phyloP scores from a whole-genome alignment of 129 eudicot genomes.

The Kitagawia praeruptora region DNA sequence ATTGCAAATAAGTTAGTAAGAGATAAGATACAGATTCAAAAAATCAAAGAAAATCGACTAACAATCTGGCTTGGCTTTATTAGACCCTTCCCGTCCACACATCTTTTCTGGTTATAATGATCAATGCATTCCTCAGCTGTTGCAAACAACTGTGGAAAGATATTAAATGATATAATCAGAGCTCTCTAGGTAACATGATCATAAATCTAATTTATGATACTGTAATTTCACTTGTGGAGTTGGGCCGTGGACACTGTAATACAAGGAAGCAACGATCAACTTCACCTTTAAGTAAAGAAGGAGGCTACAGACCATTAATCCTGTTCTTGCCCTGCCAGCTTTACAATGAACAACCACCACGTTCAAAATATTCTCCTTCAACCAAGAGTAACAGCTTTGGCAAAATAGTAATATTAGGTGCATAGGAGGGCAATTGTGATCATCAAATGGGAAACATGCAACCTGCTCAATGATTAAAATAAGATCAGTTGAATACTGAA shows the following conservation, averaged over 20 bases:
- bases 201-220: not conserved
- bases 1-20: constrained; percentile 5
- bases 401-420: constrained; percentile 74
- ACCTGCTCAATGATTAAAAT: constrained; percentile 41
- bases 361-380: constrained; percentile 74
- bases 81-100: constrained; percentile 86
- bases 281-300: constrained; percentile 80
- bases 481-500: constrained; percentile 11
- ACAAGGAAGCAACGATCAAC: constrained; percentile 3
- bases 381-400: constrained; percentile 89
- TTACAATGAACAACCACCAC: constrained; percentile 95
- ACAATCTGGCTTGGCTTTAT: constrained; percentile 97
- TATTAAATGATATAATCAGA: constrained; percentile 2
- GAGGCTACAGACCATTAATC: constrained; percentile 88
- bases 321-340: constrained; percentile 98
- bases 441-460: constrained; percentile 91
- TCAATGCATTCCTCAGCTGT: constrained; percentile 86
- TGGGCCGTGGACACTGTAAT: not conserved
- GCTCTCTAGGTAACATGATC: not conserved
- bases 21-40: constrained; percentile 2
- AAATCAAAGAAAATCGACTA: constrained; percentile 28
- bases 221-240: not conserved
- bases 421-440: constrained; percentile 97
- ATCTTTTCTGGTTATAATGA: constrained; percentile 85
- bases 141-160: constrained; percentile 60